These are phyloP conservation scores for Yamadazyma sp. DNA, from an alignment of 1,139 yeast genomes.

Conservation along the genomic window DNA sequence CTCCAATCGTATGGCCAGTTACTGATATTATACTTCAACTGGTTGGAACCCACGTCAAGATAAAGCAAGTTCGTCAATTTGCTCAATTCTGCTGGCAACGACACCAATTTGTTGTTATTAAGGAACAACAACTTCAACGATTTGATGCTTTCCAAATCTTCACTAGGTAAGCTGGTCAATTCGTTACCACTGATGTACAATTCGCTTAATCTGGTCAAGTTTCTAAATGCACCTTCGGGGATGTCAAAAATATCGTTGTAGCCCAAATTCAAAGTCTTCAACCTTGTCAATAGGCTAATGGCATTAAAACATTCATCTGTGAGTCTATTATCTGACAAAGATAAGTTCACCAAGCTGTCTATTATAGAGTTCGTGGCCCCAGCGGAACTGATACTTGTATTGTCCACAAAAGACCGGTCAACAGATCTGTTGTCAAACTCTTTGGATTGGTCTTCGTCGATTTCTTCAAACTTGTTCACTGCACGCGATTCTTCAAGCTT, in stretches of 20 bases:
- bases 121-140: constrained; percentile 62
- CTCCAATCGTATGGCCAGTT: constrained; percentile 98
- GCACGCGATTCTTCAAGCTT: constrained; percentile 2
- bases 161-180: constrained; percentile 77
- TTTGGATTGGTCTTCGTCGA: background rate
- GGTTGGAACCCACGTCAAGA: constrained; percentile 90
- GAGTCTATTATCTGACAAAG: constrained; percentile 81
- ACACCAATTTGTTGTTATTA: constrained; percentile 82
- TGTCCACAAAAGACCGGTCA: background rate
- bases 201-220: constrained; percentile 58
- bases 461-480: background rate
- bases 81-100: constrained; percentile 87
- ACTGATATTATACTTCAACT: constrained; percentile 84
- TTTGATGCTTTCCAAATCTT: constrained; percentile 67
- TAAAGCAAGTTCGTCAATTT: constrained; percentile 63
- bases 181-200: constrained; percentile 86
- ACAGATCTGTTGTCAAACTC: background rate
- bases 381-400: background rate
- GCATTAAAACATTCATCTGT: constrained; percentile 76
- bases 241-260: constrained; percentile 84
- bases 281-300: constrained; percentile 56
- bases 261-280: constrained; percentile 70
- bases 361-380: constrained; percentile 35
- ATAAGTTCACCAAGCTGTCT: constrained; percentile 55
- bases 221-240: constrained; percentile 67